These are phyloP conservation scores for Plantago coronopus DNA, from an alignment of 305 asterid species.

Conservation along the genomic window DNA sequence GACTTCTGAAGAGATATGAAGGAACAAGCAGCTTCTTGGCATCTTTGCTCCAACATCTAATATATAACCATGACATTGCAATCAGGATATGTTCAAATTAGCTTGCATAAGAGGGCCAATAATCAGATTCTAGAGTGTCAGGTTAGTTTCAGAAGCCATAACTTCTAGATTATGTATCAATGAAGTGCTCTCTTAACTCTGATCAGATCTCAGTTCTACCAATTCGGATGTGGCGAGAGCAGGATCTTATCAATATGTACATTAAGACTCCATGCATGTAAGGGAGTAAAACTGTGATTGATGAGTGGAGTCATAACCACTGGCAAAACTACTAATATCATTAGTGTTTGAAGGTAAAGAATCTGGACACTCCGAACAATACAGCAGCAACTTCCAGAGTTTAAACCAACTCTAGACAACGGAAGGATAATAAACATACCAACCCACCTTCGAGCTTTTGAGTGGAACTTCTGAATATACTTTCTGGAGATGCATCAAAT, in stretches of 20 bases:
- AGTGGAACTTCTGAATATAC: slow-evolving; percentile 39
- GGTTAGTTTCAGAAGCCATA: neutral
- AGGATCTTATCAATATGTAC: too few species aligned
- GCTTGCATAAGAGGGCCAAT: slow-evolving; percentile 2
- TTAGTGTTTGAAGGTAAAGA: neutral
- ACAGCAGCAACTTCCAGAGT: neutral
- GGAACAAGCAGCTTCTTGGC: slow-evolving; percentile 65
- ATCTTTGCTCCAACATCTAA: slow-evolving; percentile 79
- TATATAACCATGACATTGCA: slow-evolving; percentile 17
- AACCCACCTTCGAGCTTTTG: slow-evolving; percentile 61
- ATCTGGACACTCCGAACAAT: neutral
- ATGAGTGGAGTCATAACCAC: too few species aligned
- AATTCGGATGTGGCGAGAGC: too few species aligned
- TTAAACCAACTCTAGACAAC: neutral
- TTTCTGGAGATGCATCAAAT: slow-evolving; percentile 61
- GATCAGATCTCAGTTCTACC: too few species aligned
- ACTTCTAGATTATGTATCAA: neutral
- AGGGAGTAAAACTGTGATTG: too few species aligned
- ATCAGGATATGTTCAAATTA: slow-evolving; percentile 19
- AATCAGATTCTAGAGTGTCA: neutral
- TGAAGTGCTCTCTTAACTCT: too few species aligned
- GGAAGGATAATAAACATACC: slow-evolving; percentile 1
- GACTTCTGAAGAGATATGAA: slow-evolving; percentile 61
- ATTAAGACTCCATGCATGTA: too few species aligned
- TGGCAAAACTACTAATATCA: neutral